Base-by-base conservation (phyloP, 2,329 filamentous ascomycete species). In the Pestalotiopsis sp. region DNA sequence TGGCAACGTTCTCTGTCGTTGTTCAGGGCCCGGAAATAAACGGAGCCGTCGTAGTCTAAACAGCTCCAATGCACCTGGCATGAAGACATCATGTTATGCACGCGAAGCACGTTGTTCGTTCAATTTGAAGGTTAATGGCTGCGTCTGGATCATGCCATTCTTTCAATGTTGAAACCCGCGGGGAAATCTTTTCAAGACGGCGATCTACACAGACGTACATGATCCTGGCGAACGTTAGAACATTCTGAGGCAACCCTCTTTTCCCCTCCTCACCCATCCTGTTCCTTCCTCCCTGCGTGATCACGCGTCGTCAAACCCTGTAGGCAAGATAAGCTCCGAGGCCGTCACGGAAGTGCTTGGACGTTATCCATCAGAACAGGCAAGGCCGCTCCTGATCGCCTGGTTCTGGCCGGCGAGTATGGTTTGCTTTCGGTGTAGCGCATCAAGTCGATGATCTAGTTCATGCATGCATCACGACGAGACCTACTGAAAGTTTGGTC, bases 231-330 rank as follows among this genome's bases (percentile, higher is more conserved):
- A 25, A n/a, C 17, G 27, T 27, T 41, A 39, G 27, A 62, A 62
- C 31, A 62, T 62, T 62, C 31, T 39, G 59, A 39, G 38, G 59
- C 27, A 62, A 62, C 59, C 23, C 59, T 62, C 17, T 62, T 60
- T 17, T 39, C 5, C 27, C 25, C 17, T 14, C 13, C 27, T 62
- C 13, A 62, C 12, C 27, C 31, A 14, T n/a, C 45, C 45, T 3
- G 17, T 9, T 52, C 45, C 45, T 20, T 20, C n/a, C 17, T 20
- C 17, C 45, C 3, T 52, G 45, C n/a, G 9, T 9, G 20, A n/a
- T n/a, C 14, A n/a, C 7, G 45, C 45, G 20, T 52, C 45, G 45
- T 20, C 45, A 52, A 52, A 52, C 45, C 11, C 45, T 52, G 17
- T 20, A 20, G 17, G 17, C 14, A 52, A 20, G 17, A 20, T 20